These are phyloP conservation scores for Musa troglodytarum DNA, from an alignment of 176 grass and related monocot species.

Conservation along the genomic window DNA sequence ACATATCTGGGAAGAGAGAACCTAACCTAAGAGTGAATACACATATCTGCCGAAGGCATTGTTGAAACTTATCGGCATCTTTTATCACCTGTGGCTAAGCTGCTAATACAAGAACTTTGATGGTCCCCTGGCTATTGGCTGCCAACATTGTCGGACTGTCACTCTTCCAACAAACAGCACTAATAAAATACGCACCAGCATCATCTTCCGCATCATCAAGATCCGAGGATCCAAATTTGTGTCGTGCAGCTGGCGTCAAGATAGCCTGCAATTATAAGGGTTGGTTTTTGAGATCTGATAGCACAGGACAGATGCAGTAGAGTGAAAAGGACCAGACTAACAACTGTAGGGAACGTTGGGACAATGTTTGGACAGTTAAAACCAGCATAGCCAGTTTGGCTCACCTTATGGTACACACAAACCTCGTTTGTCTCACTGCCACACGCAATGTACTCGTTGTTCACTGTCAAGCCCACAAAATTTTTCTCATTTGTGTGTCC, in stretches of 20 bases:
- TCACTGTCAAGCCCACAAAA: constrained; percentile 83
- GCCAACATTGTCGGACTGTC: constrained; percentile 92
- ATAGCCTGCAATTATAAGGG: constrained; percentile 51
- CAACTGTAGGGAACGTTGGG: neutral
- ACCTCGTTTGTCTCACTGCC: constrained; percentile 99
- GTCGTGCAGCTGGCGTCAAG: constrained; percentile 72
- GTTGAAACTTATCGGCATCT: neutral
- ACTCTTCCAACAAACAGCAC: constrained; percentile 98
- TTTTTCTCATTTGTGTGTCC: constrained; percentile 98
- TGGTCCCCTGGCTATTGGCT: constrained; percentile 98
- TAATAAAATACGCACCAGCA: constrained; percentile 80
- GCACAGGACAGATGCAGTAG: neutral
- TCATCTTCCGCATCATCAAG: constrained; percentile 71
- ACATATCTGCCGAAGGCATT: neutral
- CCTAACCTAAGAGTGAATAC: neutral
- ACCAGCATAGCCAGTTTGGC: neutral
- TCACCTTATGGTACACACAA: constrained; percentile 95
- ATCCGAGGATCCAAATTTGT: constrained; percentile 77
- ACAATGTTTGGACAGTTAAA: no score
- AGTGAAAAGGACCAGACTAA: neutral
- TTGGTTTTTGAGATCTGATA: neutral
- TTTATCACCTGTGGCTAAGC: constrained; percentile 38
- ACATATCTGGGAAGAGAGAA: no score
- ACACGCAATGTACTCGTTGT: constrained; percentile 89
- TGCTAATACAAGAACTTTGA: constrained; percentile 92